Conservation (phyloP, 257 asterid species). For the Plantago ovata region DNA sequence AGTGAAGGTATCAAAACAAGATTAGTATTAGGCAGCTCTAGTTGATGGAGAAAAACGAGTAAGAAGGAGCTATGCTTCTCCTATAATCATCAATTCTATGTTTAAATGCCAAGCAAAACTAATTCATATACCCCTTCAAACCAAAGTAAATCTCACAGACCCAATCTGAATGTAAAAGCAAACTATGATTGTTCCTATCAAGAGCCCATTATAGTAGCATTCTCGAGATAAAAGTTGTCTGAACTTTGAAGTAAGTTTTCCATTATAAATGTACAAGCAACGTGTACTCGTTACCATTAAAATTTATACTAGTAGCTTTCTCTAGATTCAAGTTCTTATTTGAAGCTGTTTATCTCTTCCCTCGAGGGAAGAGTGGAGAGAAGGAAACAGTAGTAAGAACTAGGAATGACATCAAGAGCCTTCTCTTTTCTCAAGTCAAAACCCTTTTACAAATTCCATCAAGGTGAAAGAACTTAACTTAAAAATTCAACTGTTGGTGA, state of each 20-base stretch:
- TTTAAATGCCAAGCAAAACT: too few relatives aligned
- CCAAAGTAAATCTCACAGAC: too few relatives aligned
- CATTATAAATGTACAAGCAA: background rate
- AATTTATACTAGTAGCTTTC: background rate
- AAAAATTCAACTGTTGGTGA: background rate
- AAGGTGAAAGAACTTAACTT: background rate
- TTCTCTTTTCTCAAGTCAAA: slow-evolving; percentile 1
- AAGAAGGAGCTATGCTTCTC: too few relatives aligned
- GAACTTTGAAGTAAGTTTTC: too few relatives aligned
- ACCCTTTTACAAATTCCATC: background rate
- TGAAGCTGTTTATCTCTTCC: background rate
- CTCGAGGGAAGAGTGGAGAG: background rate
- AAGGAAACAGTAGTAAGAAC: background rate
- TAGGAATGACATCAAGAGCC: background rate
- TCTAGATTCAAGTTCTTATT: background rate
- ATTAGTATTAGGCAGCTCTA: too few relatives aligned
- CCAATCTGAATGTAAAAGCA: too few relatives aligned
- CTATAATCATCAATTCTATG: too few relatives aligned
- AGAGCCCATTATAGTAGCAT: too few relatives aligned
- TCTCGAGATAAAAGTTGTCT: too few relatives aligned
- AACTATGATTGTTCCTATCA: too few relatives aligned
- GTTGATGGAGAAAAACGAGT: too few relatives aligned
- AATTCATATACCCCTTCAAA: too few relatives aligned
- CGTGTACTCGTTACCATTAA: background rate
- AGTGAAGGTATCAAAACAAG: slow-evolving; percentile 9